Evolutionary conservation across 176 grass and related monocot species (phyloP).

Genomic region (Olyra latifolia): DNA sequence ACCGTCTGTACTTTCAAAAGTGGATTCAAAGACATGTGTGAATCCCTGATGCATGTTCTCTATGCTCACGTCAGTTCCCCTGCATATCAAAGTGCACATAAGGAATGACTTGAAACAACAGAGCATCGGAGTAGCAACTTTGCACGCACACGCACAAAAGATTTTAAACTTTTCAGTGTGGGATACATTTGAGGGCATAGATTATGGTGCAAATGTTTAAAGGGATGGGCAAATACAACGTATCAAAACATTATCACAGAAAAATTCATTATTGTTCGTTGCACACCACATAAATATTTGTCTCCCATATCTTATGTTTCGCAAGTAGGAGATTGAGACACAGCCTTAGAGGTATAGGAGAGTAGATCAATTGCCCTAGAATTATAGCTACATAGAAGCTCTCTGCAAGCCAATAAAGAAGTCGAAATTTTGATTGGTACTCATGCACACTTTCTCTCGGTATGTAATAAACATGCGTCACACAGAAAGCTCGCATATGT

Average conservation of each 20-base stretch:
- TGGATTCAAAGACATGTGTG: constrained; percentile 88
- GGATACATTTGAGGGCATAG: not conserved
- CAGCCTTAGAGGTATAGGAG: too few species aligned
- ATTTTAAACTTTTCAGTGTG: not conserved
- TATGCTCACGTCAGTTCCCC: constrained; percentile 90
- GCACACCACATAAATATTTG: not conserved
- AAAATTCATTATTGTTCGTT: not conserved
- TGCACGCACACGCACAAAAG: not conserved
- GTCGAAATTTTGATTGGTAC: too few species aligned
- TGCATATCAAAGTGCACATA: constrained; percentile 18
- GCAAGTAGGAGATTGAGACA: too few species aligned
- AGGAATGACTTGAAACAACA: not conserved
- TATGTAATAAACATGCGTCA: too few species aligned
- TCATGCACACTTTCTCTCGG: not conserved
- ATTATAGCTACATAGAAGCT: too few species aligned
- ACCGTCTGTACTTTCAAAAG: constrained; percentile 69
- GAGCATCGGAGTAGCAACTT: not conserved
- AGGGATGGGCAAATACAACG: not conserved
- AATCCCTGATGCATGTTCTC: constrained; percentile 90
- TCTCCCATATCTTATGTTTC: too few species aligned
- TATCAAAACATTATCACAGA: not conserved
- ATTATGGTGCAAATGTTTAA: not conserved
- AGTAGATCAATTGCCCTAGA: too few species aligned
- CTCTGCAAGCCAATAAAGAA: too few species aligned
- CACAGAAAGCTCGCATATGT: not conserved